Base-by-base conservation (phyloP, 352 stramenopile genomes). In the Pythium grandisporangium region DNA sequence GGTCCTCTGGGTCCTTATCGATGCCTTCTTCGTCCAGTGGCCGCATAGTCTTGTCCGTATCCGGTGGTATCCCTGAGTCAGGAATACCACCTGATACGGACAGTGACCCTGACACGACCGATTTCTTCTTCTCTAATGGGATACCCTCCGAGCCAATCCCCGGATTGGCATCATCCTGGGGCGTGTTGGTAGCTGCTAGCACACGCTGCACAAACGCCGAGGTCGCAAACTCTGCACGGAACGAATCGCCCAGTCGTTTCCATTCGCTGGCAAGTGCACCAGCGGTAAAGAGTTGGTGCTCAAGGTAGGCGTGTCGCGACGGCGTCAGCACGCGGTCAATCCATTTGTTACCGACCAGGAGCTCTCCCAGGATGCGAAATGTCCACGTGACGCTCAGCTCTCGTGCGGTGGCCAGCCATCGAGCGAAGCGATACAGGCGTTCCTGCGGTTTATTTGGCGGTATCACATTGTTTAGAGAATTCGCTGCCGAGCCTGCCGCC, bases 211-310 rank as follows among this genome's bases (percentile, higher is more conserved):
- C 50, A 26, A 45, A 57, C 3, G 37, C 30, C 12, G 50, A 52
- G 3, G 35, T 44, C 4, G 55, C 56, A 61, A 84, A 84, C 36
- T 84, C 71, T 11, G 60, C 44, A n/a, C 71, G 66, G 22, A 84
- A 60, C 14, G 63, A 77, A 7, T 80, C 71, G 17, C 58, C 55
- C 35, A 48, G 39, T 4, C 38, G 37, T 40, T 73, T 82, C 72
- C 69, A 85, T 30, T 73, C 52, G 5, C 25, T 40, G n/a, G 69
- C 66, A 13, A 81, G 35, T 0, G 48, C 59, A 7, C 72, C 72
- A 2, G 65, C 46, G 10, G 46, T 63, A 2, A 56, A 45, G 2
- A 79, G 19, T 11, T 78, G 34, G 21, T 60, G 37, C 23, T 58
- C 55, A 3, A 70, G 27, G 17, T 51, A 44, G 2, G 53, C 30